Evolutionary conservation across 164 flowering plant species (phyloP).

Genomic region (Aristolochia californica): DNA sequence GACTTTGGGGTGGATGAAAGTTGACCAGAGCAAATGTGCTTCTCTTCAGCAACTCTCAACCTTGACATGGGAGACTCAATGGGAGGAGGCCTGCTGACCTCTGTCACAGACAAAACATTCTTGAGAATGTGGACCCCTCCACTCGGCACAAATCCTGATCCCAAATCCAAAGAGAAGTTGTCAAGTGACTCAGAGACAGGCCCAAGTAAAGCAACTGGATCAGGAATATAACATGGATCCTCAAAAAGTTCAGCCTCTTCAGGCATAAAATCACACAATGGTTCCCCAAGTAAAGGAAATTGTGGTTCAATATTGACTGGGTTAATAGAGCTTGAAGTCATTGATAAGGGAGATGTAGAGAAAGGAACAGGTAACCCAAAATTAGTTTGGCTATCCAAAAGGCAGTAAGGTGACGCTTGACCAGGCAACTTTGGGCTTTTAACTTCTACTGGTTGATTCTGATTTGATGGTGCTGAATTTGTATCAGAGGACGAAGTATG

Average conservation of each 20-base stretch:
- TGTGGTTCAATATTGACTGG: constrained; percentile 30
- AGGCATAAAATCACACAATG: constrained; percentile 26
- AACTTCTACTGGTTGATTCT: constrained; percentile 5
- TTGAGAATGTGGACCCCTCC: constrained; percentile 30
- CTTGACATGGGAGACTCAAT: constrained; percentile 88
- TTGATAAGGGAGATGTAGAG: constrained; percentile 31
- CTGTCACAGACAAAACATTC: constrained; percentile 35
- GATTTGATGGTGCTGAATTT: constrained; percentile 12
- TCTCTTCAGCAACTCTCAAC: constrained; percentile 46
- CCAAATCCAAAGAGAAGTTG: constrained; percentile 67
- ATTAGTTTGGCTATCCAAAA: constrained; percentile 44
- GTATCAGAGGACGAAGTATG: constrained; percentile 45
- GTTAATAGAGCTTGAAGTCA: constrained; percentile 30
- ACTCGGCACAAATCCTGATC: constrained; percentile 41
- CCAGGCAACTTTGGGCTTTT: constrained; percentile 21
- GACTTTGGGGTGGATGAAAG: constrained; percentile 22
- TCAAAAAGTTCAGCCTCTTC: constrained; percentile 82
- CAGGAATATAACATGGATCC: constrained; percentile 89
- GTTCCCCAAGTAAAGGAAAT: constrained; percentile 35
- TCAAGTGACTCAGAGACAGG: constrained; percentile 97
- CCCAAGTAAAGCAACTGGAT: constrained; percentile 78
- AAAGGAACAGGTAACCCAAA: constrained; percentile 57
- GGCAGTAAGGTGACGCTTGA: constrained; percentile 27
- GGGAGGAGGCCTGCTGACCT: constrained; percentile 67
- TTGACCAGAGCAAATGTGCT: constrained; percentile 23